Conservation (phyloP, 352 stramenopile species). For the Phytopythium ostracodes region DNA sequence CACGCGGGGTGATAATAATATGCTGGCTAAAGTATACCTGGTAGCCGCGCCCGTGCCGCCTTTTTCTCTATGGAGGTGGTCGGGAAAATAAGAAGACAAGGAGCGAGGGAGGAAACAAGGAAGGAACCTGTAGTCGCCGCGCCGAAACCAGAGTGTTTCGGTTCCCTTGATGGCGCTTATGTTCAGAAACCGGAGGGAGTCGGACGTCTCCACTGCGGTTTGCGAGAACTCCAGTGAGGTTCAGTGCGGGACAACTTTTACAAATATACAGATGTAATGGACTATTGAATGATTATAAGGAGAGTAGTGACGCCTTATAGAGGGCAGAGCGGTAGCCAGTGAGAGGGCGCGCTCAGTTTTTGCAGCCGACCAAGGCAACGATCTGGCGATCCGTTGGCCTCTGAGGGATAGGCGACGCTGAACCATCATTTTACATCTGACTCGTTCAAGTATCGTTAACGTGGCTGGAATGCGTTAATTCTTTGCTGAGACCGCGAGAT, state of each 20-base stretch:
- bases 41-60: not conserved
- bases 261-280: too few relatives aligned
- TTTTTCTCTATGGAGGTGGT: not conserved
- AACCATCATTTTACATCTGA: not conserved
- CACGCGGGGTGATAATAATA: too few relatives aligned
- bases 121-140: not conserved
- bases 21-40: not conserved
- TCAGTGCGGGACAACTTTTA: too few relatives aligned
- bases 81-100: not conserved
- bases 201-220: not conserved
- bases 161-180: not conserved
- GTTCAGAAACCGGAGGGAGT: not conserved
- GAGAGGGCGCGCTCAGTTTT: not conserved
- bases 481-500: not conserved
- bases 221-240: not conserved
- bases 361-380: not conserved
- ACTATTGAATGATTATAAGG: too few relatives aligned
- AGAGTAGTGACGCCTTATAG: not conserved
- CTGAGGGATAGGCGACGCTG: not conserved
- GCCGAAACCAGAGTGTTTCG: constrained; percentile 3
- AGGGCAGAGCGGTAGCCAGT: not conserved
- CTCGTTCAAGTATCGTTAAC: not conserved
- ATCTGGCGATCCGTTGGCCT: constrained; percentile 1
- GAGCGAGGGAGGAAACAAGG: not conserved
- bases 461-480: not conserved